Evolutionary conservation across 192 early-diverging fungal genomes (phyloP), one percentile per base, ranked within the genome.

Genomic region (Funneliformis mosseae): DNA sequence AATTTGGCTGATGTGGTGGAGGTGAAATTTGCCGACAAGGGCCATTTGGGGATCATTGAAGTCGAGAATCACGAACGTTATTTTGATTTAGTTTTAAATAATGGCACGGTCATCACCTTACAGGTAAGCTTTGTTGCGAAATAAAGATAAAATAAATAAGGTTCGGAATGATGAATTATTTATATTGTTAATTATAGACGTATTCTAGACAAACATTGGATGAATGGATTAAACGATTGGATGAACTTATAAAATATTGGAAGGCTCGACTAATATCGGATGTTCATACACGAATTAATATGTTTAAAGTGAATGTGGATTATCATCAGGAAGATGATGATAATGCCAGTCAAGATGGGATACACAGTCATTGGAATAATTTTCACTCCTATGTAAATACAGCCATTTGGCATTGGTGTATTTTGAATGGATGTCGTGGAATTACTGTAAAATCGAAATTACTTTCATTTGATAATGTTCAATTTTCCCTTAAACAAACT

Each of bases 371-470:
- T 21, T 83, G 80, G 81, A 81, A 83, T 42, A 82, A 82, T 23
- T 80, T 83, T 43, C 55, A 81, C 23, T 63, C 82, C 4, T 67
- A 61, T 75, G 79, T 77, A 1, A 77, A 76, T 16, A 74, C 82
- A 1, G 61, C 64, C 8, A 80, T 83, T n/a, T 86, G 85, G 85
- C 81, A 86, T 50, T 83, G 82, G 85, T 86, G 85, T 68, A 79
- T 83, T 10, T 66, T 82, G n/a, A 82, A 86, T 71, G 83, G 85
- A 3, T 86, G 85, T 74, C 78, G 85, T 38, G 80, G 79, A 38
- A 69, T 86, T 12, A 83, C 81, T 14, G 80, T 81, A 77, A 50
- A 43, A 62, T 11, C 18, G 11, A 28, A 55, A 60, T 80, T 72
- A 42, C 16, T 59, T 62, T 25, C 14, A 33, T 55, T 39, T 16